phyloP scores from a whole-genome alignment of 1,139 yeast species.

The Protomyces pachydermus region DNA sequence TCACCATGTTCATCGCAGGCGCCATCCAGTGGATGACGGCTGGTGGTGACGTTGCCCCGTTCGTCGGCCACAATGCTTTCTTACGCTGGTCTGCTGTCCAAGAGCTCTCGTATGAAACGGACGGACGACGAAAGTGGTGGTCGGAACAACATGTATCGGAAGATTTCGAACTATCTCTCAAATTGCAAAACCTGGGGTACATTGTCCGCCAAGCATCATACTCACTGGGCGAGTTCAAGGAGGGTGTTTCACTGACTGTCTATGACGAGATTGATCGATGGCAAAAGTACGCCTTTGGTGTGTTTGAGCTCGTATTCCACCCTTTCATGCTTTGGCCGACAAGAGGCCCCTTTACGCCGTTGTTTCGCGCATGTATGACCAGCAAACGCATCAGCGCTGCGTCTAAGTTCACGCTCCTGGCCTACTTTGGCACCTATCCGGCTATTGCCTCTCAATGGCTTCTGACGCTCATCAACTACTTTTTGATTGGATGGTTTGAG shows the following conservation, averaged over 20 bases:
- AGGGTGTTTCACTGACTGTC: constrained; percentile 32
- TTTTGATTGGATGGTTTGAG: constrained; percentile 30
- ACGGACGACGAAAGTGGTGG: constrained; percentile 30
- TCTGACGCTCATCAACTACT: constrained; percentile 29
- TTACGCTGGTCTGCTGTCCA: constrained; percentile 31
- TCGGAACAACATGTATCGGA: constrained; percentile 32
- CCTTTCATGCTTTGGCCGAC: constrained; percentile 29
- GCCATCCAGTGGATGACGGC: constrained; percentile 32
- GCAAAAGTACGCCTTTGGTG: constrained; percentile 32
- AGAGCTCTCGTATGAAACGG: constrained; percentile 30
- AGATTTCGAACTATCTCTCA: constrained; percentile 31
- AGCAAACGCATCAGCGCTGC: constrained; percentile 24
- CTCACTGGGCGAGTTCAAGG: constrained; percentile 29
- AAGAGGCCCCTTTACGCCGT: constrained; percentile 30
- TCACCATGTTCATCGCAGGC: constrained; percentile 30
- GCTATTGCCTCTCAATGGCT: constrained; percentile 29
- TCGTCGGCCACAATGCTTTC: constrained; percentile 5
- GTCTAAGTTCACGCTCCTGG: constrained; percentile 30
- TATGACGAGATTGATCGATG: constrained; percentile 32
- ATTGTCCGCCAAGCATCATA: constrained; percentile 29
- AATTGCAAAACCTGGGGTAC: constrained; percentile 30
- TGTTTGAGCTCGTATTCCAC: constrained; percentile 30
- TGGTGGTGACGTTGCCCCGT: constrained; percentile 32
- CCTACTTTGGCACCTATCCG: constrained; percentile 32
- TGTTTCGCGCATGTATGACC: constrained; percentile 27